Base-by-base conservation (phyloP, 2,329 filamentous ascomycete species). In the Calonectria hongkongensis region DNA sequence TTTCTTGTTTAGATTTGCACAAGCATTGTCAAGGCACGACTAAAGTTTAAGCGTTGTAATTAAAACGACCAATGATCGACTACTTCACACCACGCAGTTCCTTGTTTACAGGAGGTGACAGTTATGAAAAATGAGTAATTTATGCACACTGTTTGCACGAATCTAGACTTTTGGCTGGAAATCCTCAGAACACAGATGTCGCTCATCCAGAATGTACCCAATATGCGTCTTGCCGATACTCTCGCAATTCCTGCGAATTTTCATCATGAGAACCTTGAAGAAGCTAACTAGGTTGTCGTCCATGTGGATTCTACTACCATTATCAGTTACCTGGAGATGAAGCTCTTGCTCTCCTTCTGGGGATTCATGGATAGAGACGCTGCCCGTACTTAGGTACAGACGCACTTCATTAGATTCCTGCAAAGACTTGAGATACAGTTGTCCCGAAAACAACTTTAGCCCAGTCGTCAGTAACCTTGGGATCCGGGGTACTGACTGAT, bases 361-460 rank as follows among this genome's bases (percentile, higher is more conserved):
- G 1, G 80, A 5, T 85, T 83, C 0, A 79, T 75, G 2, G 68
- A 48, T 0, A 68, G 58, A 71, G 80, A 84, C 0, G 84, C 80
- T 0, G 93, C 76, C 0, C 90, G 88, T 0, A 94, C 82, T 50
- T 86, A 88, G 1, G 83, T 79, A 73, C 90, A 92, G 0, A 4
- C 47, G 47, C 25, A 88, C 78, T 1, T 84, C 80, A 0, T 80
- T 73, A 73, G 94, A 95, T 66, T 94, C 88, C 0, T 83, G 70
- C 48, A 86, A 89, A 0, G 85, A 87, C 0, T 79, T 81, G 12
- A 94, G 84, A 76, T 94, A 95, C 0, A 94, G 85, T 68, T 93
- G 91, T 0, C 93, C 93, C 0, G 93, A 86, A 67, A 95, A 94
- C 0, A 95, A 82, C 51, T 93, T 92, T 0, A 95, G 85, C 70